Evolutionary conservation across 2,329 filamentous ascomycete species (phyloP).

Genomic region (Aspergillus floridensis): DNA sequence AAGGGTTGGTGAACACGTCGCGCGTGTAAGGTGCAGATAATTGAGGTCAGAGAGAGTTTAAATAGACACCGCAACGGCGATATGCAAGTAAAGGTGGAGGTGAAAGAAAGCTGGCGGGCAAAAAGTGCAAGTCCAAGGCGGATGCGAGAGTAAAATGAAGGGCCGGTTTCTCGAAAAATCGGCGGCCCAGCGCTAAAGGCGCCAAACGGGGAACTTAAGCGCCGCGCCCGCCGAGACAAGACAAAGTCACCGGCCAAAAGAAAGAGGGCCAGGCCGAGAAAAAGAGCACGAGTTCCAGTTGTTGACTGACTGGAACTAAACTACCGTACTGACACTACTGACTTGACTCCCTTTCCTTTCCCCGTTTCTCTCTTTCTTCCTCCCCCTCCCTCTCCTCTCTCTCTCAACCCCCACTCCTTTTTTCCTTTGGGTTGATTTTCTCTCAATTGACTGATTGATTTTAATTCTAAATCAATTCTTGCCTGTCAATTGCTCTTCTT

Average conservation of each 20-base stretch:
- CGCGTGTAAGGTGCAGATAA: not conserved
- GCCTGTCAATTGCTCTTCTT: constrained; percentile 11
- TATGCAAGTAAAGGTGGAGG: not conserved
- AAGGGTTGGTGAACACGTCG: constrained; percentile 3
- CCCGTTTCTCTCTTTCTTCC: constrained; percentile 9
- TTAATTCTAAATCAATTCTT: constrained; percentile 1
- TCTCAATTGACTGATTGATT: not conserved
- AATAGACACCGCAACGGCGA: too few species aligned
- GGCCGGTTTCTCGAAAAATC: constrained; percentile 29
- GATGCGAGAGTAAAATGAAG: constrained; percentile 1
- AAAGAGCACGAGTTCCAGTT: constrained; percentile 4
- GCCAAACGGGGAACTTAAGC: constrained; percentile 20
- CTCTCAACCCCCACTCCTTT: not conserved
- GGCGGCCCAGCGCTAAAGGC: constrained; percentile 28
- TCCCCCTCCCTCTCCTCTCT: constrained; percentile 4
- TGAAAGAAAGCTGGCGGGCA: constrained; percentile 12
- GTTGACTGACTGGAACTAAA: not conserved
- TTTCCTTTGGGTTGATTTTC: constrained; percentile 7
- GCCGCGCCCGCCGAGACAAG: constrained; percentile 16
- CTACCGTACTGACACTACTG: not conserved
- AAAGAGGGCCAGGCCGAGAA: constrained; percentile 17
- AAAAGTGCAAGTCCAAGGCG: not conserved
- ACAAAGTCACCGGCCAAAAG: not conserved
- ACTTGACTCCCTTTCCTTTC: constrained; percentile 10
- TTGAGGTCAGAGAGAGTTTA: too few species aligned